Conservation (phyloP, 2,329 filamentous ascomycete species). For the Xylariales sp. region DNA sequence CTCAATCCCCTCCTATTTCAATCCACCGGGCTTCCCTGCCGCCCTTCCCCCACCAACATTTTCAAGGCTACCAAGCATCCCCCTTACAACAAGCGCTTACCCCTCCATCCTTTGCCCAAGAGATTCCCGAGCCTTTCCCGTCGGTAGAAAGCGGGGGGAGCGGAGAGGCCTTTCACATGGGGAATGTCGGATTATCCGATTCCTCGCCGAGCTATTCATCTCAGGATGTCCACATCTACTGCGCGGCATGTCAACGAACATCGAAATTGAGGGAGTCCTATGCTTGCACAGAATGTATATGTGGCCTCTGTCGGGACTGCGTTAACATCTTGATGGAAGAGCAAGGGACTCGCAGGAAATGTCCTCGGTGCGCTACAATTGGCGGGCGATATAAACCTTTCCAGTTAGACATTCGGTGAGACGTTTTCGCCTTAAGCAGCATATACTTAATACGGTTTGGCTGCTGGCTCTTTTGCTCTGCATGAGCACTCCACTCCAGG, state of each 20-base stretch:
- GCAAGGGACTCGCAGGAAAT: conserved; percentile 79
- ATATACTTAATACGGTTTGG: neutral
- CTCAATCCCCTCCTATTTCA: conserved; percentile 73
- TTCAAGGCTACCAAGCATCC: conserved; percentile 84
- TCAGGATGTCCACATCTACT: conserved; percentile 89
- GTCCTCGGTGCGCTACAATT: conserved; percentile 81
- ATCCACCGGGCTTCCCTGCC: conserved; percentile 72
- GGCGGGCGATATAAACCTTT: conserved; percentile 86
- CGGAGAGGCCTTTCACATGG: conserved; percentile 78
- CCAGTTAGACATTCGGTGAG: conserved; percentile 81
- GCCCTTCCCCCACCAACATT: conserved; percentile 70
- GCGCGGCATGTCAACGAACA: conserved; percentile 83
- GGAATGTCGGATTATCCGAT: conserved; percentile 70
- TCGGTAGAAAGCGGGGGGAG: conserved; percentile 85
- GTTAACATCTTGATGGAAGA: conserved; percentile 83
- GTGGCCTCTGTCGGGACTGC: conserved; percentile 88
- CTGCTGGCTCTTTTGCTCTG: neutral
- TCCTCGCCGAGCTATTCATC: conserved; percentile 80
- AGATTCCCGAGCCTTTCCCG: conserved; percentile 82
- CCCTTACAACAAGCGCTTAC: conserved; percentile 91
- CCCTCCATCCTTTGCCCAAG: conserved; percentile 77
- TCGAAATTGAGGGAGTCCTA: conserved; percentile 85
- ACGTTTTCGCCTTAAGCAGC: neutral
- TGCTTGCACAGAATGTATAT: conserved; percentile 96
- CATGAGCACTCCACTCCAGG: neutral